Base-by-base conservation (phyloP, 1,284 basidiomycete genomes). In the Cutaneotrichosporon sp. region DNA sequence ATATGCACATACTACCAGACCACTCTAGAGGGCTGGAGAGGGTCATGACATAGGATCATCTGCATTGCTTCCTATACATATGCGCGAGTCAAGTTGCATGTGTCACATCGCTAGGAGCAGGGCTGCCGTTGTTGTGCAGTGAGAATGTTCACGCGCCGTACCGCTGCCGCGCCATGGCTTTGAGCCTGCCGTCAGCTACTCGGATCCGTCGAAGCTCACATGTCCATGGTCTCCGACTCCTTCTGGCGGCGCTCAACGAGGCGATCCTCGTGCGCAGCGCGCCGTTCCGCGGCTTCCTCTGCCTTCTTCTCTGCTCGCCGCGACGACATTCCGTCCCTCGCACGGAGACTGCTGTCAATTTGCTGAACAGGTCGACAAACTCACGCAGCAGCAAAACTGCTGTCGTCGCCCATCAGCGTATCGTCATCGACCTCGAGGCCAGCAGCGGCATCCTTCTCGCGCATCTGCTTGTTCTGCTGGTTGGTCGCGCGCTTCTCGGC, bases 221-320 rank as follows among this genome's bases (percentile, higher is more conserved):
- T 79, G 10, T 76, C 75, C 79, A 80, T 80, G 0, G 75, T 79
- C 22, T 72, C 73, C 0, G 64, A 59, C 45, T 80, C 79, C 61
- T 79, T 78, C 36, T 68, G 61, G 50, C 68, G 70, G 25, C 77
- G 63, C 55, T 76, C 77, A 4, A 62, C 59, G 59, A 79, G 52
- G 31, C 79, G 62, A 55, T 80, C 76, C 20, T 73, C 66, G 49
- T 73, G 67, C 1, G 71, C 73, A 4, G 74, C 69, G 10, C 74
- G 62, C 31, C 64, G 60, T 43, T 77, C 75, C 4, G 69, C 72
- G 31, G 65, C 55, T 14, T 62, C 63, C 14, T 70, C 63, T 0
- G 71, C 72, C 27, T 69, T 69, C 36, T 65, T 68, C 8, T 78
- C 78, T 9, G 64, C 69, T n/a, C 73, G 63, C n/a, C 74, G 58